Percentiles rank a stretch among this genome's conserved stretches.
Conservation (phyloP, 2,329 filamentous ascomycete species). For the Diaporthe longicolla region DNA sequence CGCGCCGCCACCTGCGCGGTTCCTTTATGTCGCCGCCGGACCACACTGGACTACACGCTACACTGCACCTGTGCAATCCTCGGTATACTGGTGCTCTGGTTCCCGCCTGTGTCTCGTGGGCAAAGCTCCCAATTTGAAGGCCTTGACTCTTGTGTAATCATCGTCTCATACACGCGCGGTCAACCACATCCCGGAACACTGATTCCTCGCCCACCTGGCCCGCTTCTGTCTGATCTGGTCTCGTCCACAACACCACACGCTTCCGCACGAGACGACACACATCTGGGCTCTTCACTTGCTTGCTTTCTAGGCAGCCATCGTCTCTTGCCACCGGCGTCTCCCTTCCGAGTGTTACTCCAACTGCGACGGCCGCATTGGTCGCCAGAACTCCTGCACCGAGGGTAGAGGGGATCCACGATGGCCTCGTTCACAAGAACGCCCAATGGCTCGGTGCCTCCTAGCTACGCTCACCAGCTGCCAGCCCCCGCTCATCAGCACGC, state of each 20-base stretch:
- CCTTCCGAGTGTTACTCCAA: not conserved
- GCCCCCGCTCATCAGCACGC: conserved; percentile 38
- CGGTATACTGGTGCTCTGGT: not conserved
- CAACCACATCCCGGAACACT: not conserved
- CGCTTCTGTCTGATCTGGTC: conserved; percentile 1
- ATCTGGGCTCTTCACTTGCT: not conserved
- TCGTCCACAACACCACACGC: conserved; percentile 14
- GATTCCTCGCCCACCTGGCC: not conserved
- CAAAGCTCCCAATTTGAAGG: not conserved
- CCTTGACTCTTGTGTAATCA: conserved; percentile 21
- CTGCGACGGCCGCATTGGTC: not conserved
- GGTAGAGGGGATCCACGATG: conserved; percentile 20
- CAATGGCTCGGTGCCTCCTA: conserved; percentile 40
- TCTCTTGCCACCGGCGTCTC: not conserved
- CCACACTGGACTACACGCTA: not conserved
- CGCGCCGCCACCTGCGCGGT: conserved; percentile 27
- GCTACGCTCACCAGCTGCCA: conserved; percentile 40
- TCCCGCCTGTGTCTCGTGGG: conserved; percentile 2
- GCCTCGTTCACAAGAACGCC: conserved; percentile 41
- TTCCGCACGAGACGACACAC: not conserved
- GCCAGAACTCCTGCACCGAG: not conserved
- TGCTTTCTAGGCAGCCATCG: not conserved
- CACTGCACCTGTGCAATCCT: not conserved
- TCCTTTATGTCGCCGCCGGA: conserved; percentile 27
- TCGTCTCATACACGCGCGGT: conserved; percentile 14